Conservation (phyloP, 2,329 filamentous ascomycete species). For the Verticillium longisporum region DNA sequence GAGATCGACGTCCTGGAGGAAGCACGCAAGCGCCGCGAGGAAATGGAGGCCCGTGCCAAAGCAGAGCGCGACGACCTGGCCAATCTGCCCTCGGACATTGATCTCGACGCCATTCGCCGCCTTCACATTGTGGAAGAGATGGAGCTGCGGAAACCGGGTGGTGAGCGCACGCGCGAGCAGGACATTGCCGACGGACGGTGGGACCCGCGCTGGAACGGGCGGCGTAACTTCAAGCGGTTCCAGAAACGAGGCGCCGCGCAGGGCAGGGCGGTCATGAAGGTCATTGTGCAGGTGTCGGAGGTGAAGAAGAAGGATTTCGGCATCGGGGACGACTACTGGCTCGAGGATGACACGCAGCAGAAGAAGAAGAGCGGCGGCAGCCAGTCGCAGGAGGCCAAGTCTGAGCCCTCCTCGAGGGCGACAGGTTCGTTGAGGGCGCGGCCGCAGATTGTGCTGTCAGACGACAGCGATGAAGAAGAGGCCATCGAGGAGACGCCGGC, state of each 20-base stretch:
- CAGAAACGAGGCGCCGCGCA: constrained; percentile 45
- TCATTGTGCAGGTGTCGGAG: constrained; percentile 67
- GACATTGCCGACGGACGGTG: constrained; percentile 56
- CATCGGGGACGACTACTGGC: constrained; percentile 71
- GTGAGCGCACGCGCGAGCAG: constrained; percentile 34
- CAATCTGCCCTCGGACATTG: constrained; percentile 53
- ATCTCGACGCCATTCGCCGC: constrained; percentile 65
- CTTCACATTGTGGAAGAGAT: constrained; percentile 74
- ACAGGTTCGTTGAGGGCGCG: constrained; percentile 6
- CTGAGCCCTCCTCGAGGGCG: too few species aligned
- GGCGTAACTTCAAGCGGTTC: constrained; percentile 95
- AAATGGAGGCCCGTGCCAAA: constrained; percentile 58
- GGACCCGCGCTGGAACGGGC: constrained; percentile 86
- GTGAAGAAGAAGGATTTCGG: constrained; percentile 66
- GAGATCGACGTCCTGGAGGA: constrained; percentile 64
- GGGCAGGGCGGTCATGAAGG: constrained; percentile 34
- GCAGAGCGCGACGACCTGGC: constrained; percentile 47
- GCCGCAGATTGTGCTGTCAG: constrained; percentile 21
- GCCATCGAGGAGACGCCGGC: not conserved
- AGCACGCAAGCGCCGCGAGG: constrained; percentile 52
- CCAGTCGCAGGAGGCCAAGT: constrained; percentile 6
- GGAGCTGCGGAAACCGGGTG: constrained; percentile 43
- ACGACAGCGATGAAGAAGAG: constrained; percentile 28
- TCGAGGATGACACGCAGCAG: constrained; percentile 41
- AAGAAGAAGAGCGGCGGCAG: constrained; percentile 19